Evolutionary conservation across 2,329 filamentous ascomycete species (phyloP).

Genomic region (Exophiala oligosperma): DNA sequence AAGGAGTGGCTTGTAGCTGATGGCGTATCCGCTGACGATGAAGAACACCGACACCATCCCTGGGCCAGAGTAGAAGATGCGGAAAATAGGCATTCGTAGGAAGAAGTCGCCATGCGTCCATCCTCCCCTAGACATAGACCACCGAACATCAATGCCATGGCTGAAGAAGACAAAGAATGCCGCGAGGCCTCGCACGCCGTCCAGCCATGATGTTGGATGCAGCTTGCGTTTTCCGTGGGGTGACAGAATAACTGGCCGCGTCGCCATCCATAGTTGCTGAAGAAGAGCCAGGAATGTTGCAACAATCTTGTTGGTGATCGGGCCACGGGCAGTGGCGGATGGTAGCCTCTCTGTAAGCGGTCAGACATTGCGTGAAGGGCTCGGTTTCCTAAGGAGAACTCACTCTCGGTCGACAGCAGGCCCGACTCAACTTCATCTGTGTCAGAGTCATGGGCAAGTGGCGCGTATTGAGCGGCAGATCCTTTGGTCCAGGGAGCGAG

Average conservation of each 20-base stretch:
- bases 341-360: too few species aligned
- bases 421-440: too few species aligned
- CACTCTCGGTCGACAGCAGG: too few species aligned
- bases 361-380: too few species aligned
- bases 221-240: not conserved
- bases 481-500: too few species aligned
- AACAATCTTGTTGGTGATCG: too few species aligned
- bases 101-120: not conserved
- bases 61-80: not conserved
- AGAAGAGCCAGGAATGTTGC: too few species aligned
- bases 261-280: not conserved
- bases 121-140: not conserved
- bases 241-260: not conserved
- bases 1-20: not conserved
- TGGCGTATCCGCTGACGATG: not conserved
- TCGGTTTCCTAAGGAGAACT: too few species aligned
- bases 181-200: not conserved
- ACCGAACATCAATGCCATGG: not conserved
- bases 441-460: too few species aligned
- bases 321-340: too few species aligned
- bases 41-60: not conserved
- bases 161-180: constrained; percentile 6
- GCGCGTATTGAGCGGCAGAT: too few species aligned
- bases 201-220: not conserved
- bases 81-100: not conserved